phyloP scores from a whole-genome alignment of 768 basidiomycete species.

The Leccinum aurantiacum region DNA sequence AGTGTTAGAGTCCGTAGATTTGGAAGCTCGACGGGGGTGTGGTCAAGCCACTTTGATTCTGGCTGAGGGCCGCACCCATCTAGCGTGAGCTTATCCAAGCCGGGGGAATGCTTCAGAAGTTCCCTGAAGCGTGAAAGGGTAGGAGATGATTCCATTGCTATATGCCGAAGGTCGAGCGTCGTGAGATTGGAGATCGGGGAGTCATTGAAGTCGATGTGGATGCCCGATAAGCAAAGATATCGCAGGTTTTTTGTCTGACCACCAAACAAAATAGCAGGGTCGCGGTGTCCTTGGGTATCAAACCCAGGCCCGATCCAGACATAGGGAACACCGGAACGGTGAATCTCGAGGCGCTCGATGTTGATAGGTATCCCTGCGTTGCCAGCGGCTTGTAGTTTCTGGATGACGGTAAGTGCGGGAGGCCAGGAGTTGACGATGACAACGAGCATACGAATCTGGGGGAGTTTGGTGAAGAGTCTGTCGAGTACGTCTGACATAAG shows the following conservation, averaged over 20 bases:
- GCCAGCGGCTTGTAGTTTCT: constrained; percentile 44
- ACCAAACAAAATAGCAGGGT: constrained; percentile 51
- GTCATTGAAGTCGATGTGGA: constrained; percentile 59
- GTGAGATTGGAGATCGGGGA: constrained; percentile 53
- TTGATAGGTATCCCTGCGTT: constrained; percentile 36
- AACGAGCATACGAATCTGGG: constrained; percentile 59
- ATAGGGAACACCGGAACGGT: constrained; percentile 52
- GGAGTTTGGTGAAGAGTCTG: constrained; percentile 49
- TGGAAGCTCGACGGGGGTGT: constrained; percentile 46
- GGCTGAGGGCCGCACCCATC: constrained; percentile 60
- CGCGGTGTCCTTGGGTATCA: constrained; percentile 33
- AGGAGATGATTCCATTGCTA: constrained; percentile 54
- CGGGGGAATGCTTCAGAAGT: constrained; percentile 49
- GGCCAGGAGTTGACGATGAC: constrained; percentile 58
- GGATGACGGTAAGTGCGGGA: constrained; percentile 49
- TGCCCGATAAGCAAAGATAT: constrained; percentile 55
- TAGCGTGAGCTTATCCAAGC: constrained; percentile 53
- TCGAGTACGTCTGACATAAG: constrained; percentile 51
- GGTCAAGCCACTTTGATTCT: constrained; percentile 28
- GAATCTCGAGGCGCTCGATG: constrained; percentile 66
- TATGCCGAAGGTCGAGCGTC: constrained; percentile 62
- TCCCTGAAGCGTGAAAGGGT: constrained; percentile 49
- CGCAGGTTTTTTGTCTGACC: constrained; percentile 44
- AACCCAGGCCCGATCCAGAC: constrained; percentile 46
- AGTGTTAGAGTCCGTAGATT: constrained; percentile 52